Conservation (phyloP, 148 eudicot genomes). For the Vaccinium macrocarpon region DNA sequence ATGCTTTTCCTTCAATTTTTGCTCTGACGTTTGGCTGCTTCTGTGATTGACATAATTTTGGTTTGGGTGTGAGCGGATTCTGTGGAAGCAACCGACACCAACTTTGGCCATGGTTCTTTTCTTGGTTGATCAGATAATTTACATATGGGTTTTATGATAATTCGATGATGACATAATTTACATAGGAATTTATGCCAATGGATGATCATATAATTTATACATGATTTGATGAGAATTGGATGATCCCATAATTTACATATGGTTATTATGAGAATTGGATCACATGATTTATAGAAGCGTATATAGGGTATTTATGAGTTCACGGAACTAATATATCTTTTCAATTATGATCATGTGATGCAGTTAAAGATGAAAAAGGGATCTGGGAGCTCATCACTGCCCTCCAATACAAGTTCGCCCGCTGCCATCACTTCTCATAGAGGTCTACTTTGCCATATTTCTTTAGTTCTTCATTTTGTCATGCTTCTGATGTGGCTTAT, state of each 20-base stretch:
- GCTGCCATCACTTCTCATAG: conserved; percentile 28
- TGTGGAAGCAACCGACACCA: neutral
- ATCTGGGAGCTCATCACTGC: conserved; percentile 31
- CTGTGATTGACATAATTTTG: neutral
- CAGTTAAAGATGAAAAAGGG: conserved; percentile 52
- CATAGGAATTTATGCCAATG: too few species aligned
- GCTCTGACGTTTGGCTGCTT: neutral
- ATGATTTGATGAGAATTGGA: neutral
- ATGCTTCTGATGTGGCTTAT: neutral
- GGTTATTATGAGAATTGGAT: neutral
- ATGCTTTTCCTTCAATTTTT: neutral
- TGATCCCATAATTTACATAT: neutral
- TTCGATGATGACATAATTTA: neutral
- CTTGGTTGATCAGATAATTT: neutral
- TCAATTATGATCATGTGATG: conserved; percentile 16
- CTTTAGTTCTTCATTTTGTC: neutral
- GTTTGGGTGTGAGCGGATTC: neutral
- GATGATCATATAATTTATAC: neutral
- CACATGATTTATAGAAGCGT: neutral
- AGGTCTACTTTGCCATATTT: conserved; percentile 25
- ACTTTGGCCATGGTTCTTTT: conserved; percentile 5
- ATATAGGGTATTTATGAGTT: neutral
- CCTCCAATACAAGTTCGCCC: conserved; percentile 27
- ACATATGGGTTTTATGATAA: too few species aligned
- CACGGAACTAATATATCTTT: conserved; percentile 12